Percentiles rank a stretch among this genome's conserved stretches.
Evolutionary conservation across 495 filamentous ascomycete genomes (phyloP).

Genomic region (Annulohypoxylon stygium): DNA sequence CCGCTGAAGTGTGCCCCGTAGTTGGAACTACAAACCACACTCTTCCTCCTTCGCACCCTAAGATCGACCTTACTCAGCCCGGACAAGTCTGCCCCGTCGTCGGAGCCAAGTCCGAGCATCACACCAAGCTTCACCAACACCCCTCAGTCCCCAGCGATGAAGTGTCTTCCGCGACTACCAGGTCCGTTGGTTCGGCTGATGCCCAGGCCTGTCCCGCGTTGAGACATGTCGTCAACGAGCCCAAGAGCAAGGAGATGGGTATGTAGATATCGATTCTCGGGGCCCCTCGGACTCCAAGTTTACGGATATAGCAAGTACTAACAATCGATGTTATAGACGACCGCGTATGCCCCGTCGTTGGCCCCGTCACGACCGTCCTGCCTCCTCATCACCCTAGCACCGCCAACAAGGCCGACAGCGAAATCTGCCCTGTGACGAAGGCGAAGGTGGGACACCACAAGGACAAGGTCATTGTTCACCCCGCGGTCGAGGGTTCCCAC

Average conservation of each 20-base stretch:
- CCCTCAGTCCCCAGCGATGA: conserved; percentile 53
- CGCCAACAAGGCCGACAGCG: conserved; percentile 56
- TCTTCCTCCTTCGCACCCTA: conserved; percentile 57
- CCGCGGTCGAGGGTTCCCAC: conserved; percentile 50
- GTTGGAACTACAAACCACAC: conserved; percentile 62
- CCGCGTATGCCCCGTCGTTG: conserved; percentile 61
- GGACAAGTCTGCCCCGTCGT: conserved; percentile 60
- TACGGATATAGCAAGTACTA: background rate
- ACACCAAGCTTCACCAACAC: conserved; percentile 60
- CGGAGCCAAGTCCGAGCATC: conserved; percentile 62
- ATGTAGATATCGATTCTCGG: background rate
- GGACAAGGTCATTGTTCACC: conserved; percentile 58
- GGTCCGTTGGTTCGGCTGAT: conserved; percentile 50
- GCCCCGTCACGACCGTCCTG: conserved; percentile 60
- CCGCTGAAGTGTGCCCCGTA: conserved; percentile 55
- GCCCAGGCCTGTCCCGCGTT: conserved; percentile 62
- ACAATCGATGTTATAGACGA: conserved; percentile 50
- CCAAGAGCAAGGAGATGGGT: conserved; percentile 59
- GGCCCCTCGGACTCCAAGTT: background rate
- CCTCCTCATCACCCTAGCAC: conserved; percentile 61
- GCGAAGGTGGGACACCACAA: conserved; percentile 62
- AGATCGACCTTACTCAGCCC: conserved; percentile 59
- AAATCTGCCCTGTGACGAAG: conserved; percentile 65
- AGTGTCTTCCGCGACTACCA: conserved; percentile 44
- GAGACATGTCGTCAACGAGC: conserved; percentile 55